phyloP scores from a whole-genome alignment of 2,329 filamentous ascomycete species.

The Lachnellula willkommii region DNA sequence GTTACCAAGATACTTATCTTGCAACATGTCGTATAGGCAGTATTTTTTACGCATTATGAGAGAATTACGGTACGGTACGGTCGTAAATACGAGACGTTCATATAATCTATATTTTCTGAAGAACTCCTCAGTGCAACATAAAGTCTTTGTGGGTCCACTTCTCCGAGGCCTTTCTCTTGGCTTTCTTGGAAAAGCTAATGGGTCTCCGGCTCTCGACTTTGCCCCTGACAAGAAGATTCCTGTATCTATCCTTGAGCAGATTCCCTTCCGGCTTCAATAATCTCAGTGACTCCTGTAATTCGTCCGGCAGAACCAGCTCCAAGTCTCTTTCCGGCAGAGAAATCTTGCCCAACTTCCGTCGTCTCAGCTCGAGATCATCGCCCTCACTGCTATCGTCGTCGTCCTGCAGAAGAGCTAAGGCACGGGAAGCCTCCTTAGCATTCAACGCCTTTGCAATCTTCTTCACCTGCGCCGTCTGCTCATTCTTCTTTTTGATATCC shows the following conservation, averaged over 20 bases:
- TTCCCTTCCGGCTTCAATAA: slow-evolving; percentile 94
- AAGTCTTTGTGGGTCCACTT: slow-evolving; percentile 99
- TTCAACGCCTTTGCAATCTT: slow-evolving; percentile 61
- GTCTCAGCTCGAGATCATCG: slow-evolving; percentile 60
- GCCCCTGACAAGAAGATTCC: slow-evolving; percentile 80
- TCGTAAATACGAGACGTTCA: too few species aligned
- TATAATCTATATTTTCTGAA: background rate
- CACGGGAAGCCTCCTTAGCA: slow-evolving; percentile 49
- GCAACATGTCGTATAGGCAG: too few species aligned
- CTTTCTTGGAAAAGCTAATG: slow-evolving; percentile 75
- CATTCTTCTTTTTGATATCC: slow-evolving; percentile 65
- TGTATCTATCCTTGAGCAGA: slow-evolving; percentile 82
- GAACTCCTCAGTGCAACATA: slow-evolving; percentile 29
- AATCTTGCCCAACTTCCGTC: slow-evolving; percentile 67
- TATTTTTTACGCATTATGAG: too few species aligned
- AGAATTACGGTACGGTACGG: too few species aligned
- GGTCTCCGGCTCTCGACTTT: slow-evolving; percentile 80
- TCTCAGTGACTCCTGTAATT: slow-evolving; percentile 76
- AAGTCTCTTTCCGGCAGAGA: slow-evolving; percentile 73
- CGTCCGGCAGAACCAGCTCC: slow-evolving; percentile 74
- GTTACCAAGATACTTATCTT: too few species aligned
- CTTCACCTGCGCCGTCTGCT: slow-evolving; percentile 67
- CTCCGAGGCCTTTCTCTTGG: slow-evolving; percentile 76
- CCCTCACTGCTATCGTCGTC: slow-evolving; percentile 50
- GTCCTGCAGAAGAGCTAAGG: slow-evolving; percentile 41